Evolutionary conservation across 441 rosid species (phyloP).

Genomic region (Omphalea diandra): DNA sequence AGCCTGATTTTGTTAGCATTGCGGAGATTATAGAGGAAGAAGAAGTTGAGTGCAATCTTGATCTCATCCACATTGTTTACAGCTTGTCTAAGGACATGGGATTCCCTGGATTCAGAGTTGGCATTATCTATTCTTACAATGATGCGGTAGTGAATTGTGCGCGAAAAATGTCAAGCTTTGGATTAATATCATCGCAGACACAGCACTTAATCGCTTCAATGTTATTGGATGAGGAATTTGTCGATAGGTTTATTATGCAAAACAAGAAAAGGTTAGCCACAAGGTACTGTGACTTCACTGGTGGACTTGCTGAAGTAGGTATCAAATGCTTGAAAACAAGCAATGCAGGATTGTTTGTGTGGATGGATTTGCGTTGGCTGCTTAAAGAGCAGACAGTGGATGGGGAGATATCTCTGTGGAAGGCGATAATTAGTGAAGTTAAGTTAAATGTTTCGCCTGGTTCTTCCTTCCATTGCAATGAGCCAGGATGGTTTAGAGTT

Average conservation of each 20-base stretch:
- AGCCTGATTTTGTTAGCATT: slow-evolving; percentile 60
- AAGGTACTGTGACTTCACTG: slow-evolving; percentile 53
- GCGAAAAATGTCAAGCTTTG: slow-evolving; percentile 91
- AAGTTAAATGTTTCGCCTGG: slow-evolving; percentile 95
- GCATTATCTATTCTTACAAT: slow-evolving; percentile 84
- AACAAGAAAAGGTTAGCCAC: slow-evolving; percentile 48
- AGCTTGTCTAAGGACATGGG: slow-evolving; percentile 98
- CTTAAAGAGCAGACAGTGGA: slow-evolving; percentile 51
- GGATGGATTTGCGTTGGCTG: slow-evolving; percentile 81
- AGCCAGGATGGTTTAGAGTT: slow-evolving; percentile 94
- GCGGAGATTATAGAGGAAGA: slow-evolving; percentile 65
- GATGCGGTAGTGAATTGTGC: slow-evolving; percentile 68
- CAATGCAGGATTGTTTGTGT: slow-evolving; percentile 73
- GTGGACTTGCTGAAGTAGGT: slow-evolving; percentile 51
- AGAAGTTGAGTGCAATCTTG: slow-evolving; percentile 37
- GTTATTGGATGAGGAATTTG: slow-evolving; percentile 70
- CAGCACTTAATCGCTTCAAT: slow-evolving; percentile 72
- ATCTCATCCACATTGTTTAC: slow-evolving; percentile 76
- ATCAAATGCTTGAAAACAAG: slow-evolving; percentile 59
- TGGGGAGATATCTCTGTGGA: slow-evolving; percentile 68
- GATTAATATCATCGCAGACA: slow-evolving; percentile 86
- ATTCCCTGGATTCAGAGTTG: slow-evolving; percentile 84
- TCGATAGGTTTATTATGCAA: slow-evolving; percentile 46
- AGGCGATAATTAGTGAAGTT: slow-evolving; percentile 63
- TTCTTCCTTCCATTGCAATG: slow-evolving; percentile 75